Evolutionary conservation across 2,329 filamentous ascomycete genomes (phyloP).

Genomic region (Magnaporthiopsis rhizophila): DNA sequence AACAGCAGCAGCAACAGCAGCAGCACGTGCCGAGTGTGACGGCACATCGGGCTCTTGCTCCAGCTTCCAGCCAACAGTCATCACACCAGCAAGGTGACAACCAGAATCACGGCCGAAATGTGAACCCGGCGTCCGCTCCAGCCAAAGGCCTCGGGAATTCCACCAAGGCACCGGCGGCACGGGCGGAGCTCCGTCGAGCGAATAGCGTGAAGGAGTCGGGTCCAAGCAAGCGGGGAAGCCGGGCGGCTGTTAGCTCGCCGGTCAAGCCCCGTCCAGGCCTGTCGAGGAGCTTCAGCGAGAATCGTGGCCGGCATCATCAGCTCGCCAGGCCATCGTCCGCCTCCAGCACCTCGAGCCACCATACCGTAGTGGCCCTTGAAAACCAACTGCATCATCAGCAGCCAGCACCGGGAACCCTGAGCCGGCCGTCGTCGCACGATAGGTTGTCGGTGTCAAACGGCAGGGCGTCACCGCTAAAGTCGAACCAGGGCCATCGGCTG

Average conservation of each 20-base stretch:
- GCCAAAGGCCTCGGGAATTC: conserved; percentile 20
- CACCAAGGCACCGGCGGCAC: conserved; percentile 18
- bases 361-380: not conserved
- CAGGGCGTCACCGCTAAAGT: conserved; percentile 45
- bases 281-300: conserved; percentile 48
- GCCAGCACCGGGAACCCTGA: conserved; percentile 12
- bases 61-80: conserved; percentile 1
- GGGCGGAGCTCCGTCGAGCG: conserved; percentile 34
- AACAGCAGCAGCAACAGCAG: conserved; percentile 1
- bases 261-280: conserved; percentile 33
- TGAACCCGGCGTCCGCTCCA: not conserved
- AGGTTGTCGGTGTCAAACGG: conserved; percentile 32
- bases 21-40: conserved; percentile 7
- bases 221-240: conserved; percentile 43
- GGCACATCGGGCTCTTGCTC: conserved; percentile 11
- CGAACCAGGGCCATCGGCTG: conserved; percentile 37
- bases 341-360: not conserved
- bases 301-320: conserved; percentile 37
- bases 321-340: conserved; percentile 25
- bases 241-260: conserved; percentile 6
- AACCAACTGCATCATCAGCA: conserved; percentile 3
- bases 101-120: not conserved
- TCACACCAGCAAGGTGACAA: not conserved
- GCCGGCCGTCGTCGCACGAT: conserved; percentile 26
- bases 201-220: conserved; percentile 37